Evolutionary conservation across 805 yeast species (phyloP).

Genomic region (Scheffersomyces lignosus): DNA sequence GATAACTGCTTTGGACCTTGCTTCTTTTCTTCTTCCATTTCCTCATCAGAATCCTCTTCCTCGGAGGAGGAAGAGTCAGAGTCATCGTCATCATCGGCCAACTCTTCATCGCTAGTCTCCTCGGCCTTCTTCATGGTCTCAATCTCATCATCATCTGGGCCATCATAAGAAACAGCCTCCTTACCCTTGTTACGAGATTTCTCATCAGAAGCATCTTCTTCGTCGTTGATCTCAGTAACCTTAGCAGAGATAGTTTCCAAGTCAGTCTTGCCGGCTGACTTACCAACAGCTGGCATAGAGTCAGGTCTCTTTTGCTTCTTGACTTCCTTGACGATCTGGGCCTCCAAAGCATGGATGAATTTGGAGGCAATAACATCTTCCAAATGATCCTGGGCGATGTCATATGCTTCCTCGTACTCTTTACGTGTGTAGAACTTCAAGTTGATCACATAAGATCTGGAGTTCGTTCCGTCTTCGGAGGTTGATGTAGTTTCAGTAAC

Average conservation of each 20-base stretch:
- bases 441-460: slow-evolving; percentile 74
- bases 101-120: slow-evolving; percentile 71
- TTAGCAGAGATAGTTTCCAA: slow-evolving; percentile 41
- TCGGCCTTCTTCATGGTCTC: slow-evolving; percentile 87
- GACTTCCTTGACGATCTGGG: slow-evolving; percentile 74
- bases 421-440: slow-evolving; percentile 70
- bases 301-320: slow-evolving; percentile 72
- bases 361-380: slow-evolving; percentile 63
- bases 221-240: slow-evolving; percentile 34
- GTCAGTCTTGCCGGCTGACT: slow-evolving; percentile 61
- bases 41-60: slow-evolving; percentile 31
- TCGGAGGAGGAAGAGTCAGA: slow-evolving; percentile 34
- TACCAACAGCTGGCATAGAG: slow-evolving; percentile 62
- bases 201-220: slow-evolving; percentile 63
- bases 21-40: slow-evolving; percentile 34
- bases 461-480: slow-evolving; percentile 43
- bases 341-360: slow-evolving; percentile 72
- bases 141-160: slow-evolving; percentile 91
- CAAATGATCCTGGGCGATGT: slow-evolving; percentile 75
- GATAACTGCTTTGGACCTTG: slow-evolving; percentile 36
- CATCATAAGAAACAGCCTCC: slow-evolving; percentile 90
- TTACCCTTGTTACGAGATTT: slow-evolving; percentile 62
- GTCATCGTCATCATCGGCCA: slow-evolving; percentile 30
- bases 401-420: slow-evolving; percentile 88
- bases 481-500: slow-evolving; percentile 88